Evolutionary conservation across 257 asterid species (phyloP).

Genomic region (Solanum pinnatisectum): DNA sequence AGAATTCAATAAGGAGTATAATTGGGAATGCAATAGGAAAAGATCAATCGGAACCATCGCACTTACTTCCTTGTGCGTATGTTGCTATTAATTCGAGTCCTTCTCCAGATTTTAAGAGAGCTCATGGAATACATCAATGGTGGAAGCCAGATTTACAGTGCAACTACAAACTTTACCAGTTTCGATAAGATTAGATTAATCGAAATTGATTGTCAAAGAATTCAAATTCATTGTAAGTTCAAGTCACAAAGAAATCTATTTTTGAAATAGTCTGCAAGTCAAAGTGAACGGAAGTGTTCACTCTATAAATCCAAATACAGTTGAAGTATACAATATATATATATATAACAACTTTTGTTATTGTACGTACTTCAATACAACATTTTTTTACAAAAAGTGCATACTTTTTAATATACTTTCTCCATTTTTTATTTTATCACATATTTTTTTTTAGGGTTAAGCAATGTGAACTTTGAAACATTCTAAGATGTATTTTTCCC

Average conservation of each 20-base stretch:
- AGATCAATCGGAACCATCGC: conserved; percentile 35
- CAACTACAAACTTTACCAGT: conserved; percentile 23
- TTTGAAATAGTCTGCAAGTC: too few relatives aligned
- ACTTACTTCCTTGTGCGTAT: conserved; percentile 62
- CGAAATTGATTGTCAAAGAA: fast-evolving
- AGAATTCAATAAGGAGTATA: conserved; percentile 49
- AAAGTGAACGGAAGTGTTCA: too few relatives aligned
- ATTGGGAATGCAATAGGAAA: conserved; percentile 32
- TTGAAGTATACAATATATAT: too few relatives aligned
- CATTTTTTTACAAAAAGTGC: too few relatives aligned
- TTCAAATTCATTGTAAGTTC: background rate
- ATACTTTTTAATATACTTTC: too few relatives aligned
- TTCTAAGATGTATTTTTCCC: too few relatives aligned
- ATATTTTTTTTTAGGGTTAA: too few relatives aligned
- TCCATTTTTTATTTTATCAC: too few relatives aligned
- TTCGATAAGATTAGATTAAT: background rate
- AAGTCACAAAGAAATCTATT: background rate
- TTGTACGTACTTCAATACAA: too few relatives aligned
- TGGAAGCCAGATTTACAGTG: conserved; percentile 42
- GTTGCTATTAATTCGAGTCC: conserved; percentile 28
- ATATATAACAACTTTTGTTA: too few relatives aligned
- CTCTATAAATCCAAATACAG: too few relatives aligned
- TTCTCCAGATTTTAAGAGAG: conserved; percentile 24
- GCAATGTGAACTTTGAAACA: too few relatives aligned
- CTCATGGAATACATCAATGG: conserved; percentile 72